phyloP scores from a whole-genome alignment of 2,329 filamentous ascomycete species.

The Trichoderma sp. region DNA sequence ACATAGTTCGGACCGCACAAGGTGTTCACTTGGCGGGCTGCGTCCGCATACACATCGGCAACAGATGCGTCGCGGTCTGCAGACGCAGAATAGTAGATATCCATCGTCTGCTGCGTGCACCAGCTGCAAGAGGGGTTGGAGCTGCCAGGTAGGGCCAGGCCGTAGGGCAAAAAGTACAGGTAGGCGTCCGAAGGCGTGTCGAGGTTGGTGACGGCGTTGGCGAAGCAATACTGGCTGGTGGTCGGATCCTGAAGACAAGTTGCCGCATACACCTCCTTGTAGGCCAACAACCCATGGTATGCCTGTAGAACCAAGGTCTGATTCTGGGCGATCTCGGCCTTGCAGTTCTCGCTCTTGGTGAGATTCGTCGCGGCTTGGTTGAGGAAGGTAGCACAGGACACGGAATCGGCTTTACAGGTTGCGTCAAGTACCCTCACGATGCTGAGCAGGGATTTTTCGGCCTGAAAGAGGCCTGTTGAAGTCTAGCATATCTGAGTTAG shows the following conservation, averaged over 20 bases:
- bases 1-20: slow-evolving; percentile 62
- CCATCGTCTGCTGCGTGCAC: slow-evolving; percentile 81
- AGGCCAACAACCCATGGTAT: slow-evolving; percentile 74
- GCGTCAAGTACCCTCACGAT: slow-evolving; percentile 79
- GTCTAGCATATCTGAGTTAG: slow-evolving; percentile 55
- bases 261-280: slow-evolving; percentile 75
- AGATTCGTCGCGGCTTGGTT: slow-evolving; percentile 66
- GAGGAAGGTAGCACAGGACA: slow-evolving; percentile 68
- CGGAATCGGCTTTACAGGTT: slow-evolving; percentile 70
- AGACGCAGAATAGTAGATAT: slow-evolving; percentile 71
- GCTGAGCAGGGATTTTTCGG: slow-evolving; percentile 67
- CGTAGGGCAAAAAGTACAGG: slow-evolving; percentile 84
- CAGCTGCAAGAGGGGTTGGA: slow-evolving; percentile 72
- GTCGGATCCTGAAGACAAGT: slow-evolving; percentile 73
- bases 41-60: slow-evolving; percentile 66
- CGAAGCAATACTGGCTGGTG: slow-evolving; percentile 75
- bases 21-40: slow-evolving; percentile 73
- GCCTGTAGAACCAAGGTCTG: slow-evolving; percentile 74
- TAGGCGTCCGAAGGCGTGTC: slow-evolving; percentile 72
- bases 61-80: slow-evolving; percentile 68
- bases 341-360: slow-evolving; percentile 65
- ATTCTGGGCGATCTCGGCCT: slow-evolving; percentile 64
- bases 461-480: slow-evolving; percentile 82
- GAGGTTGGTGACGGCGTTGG: slow-evolving; percentile 77
- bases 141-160: slow-evolving; percentile 66